Conservation (phyloP, 257 asterid genomes). For the Echium plantagineum region DNA sequence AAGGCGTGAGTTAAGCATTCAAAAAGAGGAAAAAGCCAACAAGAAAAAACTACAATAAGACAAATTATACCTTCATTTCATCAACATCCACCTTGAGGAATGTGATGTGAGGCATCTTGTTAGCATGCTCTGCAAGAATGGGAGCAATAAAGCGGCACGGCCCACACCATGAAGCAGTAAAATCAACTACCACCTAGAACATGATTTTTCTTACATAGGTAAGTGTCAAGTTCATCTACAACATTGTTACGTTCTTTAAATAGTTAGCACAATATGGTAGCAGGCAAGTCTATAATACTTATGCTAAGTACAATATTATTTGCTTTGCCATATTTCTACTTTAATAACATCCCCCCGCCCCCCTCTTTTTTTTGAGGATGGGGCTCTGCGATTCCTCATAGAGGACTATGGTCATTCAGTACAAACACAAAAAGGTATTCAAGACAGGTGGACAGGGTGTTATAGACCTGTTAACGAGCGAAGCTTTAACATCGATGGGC, state of each 20-base stretch:
- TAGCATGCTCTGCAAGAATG: conserved; percentile 59
- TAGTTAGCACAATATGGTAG: background rate
- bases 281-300: background rate
- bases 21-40: background rate
- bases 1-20: background rate
- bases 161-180: conserved; percentile 83
- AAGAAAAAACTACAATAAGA: background rate
- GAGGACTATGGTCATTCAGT: background rate
- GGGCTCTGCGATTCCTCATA: background rate
- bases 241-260: background rate
- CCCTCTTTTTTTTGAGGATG: background rate
- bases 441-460: background rate
- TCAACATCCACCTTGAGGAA: conserved; percentile 92
- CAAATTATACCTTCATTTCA: conserved; percentile 49
- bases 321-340: background rate
- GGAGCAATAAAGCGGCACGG: conserved; percentile 81
- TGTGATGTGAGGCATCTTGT: conserved; percentile 34
- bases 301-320: background rate
- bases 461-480: background rate
- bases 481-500: no score
- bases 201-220: background rate
- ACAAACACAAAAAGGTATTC: background rate
- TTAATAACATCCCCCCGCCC: background rate
- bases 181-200: conserved; percentile 66
- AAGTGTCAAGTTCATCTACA: background rate